Percentiles rank a stretch among this genome's conserved stretches.
phyloP scores from a whole-genome alignment of 2,329 filamentous ascomycete genomes.

The Coniochaeta sp. region DNA sequence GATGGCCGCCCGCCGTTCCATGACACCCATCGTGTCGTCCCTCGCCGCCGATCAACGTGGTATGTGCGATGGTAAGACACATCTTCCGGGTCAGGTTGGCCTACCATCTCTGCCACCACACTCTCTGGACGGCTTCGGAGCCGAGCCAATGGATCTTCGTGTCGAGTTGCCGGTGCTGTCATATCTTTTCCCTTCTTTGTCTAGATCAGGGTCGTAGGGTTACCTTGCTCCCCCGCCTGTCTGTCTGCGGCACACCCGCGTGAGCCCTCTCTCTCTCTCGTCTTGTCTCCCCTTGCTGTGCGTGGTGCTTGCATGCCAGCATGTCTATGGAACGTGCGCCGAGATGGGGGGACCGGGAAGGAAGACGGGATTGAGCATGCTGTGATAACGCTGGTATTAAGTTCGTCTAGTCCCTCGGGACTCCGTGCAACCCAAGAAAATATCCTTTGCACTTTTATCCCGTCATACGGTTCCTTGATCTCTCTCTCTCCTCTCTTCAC shows the following conservation, averaged over 20 bases:
- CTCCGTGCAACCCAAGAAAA: background rate
- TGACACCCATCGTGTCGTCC: background rate
- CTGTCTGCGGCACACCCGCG: background rate
- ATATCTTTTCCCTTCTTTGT: background rate
- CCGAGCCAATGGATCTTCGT: background rate
- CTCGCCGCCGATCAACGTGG: background rate
- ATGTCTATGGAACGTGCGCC: background rate
- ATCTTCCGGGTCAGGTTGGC: background rate
- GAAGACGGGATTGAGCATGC: background rate
- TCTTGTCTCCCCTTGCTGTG: too few species aligned
- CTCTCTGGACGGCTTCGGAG: background rate
- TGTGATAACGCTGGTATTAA: background rate
- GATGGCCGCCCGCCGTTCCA: background rate
- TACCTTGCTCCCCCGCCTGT: background rate
- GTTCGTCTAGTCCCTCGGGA: background rate
- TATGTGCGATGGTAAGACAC: background rate
- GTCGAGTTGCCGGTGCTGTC: background rate
- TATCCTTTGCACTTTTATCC: background rate
- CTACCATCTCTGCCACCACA: background rate
- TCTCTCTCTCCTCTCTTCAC: background rate
- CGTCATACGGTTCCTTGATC: background rate
- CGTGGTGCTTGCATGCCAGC: slow-evolving; percentile 3
- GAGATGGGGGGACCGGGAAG: background rate
- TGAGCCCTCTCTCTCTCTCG: background rate
- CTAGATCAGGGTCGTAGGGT: background rate